These are phyloP conservation scores for Amoebophrya sp. DNA, from an alignment of 169 alveolate species.

Conservation along the genomic window DNA sequence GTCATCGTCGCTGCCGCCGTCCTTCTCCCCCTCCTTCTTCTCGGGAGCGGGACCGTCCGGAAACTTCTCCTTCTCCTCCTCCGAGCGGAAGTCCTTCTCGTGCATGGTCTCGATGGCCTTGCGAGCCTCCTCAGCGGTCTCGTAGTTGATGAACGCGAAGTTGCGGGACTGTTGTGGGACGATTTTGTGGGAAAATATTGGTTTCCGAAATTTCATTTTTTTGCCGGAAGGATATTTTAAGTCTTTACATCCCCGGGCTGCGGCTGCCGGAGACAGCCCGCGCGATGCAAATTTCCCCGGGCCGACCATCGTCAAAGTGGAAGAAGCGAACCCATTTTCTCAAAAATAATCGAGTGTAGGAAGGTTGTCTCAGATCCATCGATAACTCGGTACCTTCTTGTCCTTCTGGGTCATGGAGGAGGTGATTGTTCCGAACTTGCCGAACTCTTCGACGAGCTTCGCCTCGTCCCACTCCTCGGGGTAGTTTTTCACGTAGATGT, in stretches of 20 bases:
- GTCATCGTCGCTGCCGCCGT: neutral
- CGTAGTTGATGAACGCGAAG: constrained; percentile 85
- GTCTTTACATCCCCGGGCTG: too few species aligned
- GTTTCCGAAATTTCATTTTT: too few species aligned
- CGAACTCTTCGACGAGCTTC: neutral
- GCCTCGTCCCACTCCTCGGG: constrained; percentile 67
- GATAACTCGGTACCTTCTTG: constrained; percentile 13
- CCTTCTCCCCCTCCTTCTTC: too few species aligned
- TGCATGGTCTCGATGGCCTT: constrained; percentile 84
- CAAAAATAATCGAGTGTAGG: too few species aligned
- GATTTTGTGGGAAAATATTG: too few species aligned
- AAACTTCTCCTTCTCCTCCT: neutral
- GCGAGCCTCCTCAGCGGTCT: constrained; percentile 79
- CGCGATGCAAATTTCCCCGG: too few species aligned
- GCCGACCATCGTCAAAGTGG: too few species aligned
- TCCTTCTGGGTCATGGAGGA: constrained; percentile 56
- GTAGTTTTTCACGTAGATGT: constrained; percentile 40
- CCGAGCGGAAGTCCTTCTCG: constrained; percentile 33
- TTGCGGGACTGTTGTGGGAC: neutral
- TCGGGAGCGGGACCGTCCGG: too few species aligned
- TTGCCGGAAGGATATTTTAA: too few species aligned
- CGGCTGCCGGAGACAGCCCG: too few species aligned
- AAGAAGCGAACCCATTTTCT: too few species aligned
- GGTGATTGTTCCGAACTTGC: constrained; percentile 59
- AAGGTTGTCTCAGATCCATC: too few species aligned